Evolutionary conservation across 2,329 filamentous ascomycete genomes (phyloP).

Genomic region (Diaporthe amygdali): DNA sequence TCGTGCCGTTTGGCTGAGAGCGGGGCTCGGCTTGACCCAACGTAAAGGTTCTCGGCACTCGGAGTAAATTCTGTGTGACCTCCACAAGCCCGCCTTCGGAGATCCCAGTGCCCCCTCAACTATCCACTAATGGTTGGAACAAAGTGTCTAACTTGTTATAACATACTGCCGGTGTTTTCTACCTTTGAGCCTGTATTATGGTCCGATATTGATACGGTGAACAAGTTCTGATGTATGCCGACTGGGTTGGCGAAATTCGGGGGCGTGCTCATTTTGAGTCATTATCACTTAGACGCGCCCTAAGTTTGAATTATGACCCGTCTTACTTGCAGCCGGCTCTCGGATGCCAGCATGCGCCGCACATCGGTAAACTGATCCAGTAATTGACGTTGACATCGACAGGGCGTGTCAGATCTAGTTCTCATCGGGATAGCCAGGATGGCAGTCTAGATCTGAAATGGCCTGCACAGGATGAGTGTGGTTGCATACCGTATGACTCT

Average conservation of each 20-base stretch:
- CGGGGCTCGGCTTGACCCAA: neutral
- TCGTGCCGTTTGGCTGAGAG: neutral
- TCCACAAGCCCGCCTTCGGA: neutral
- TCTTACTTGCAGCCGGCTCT: neutral
- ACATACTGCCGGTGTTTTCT: too few species aligned
- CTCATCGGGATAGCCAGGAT: neutral
- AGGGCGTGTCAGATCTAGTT: neutral
- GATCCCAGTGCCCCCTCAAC: too few species aligned
- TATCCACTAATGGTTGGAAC: too few species aligned
- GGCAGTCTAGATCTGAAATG: neutral
- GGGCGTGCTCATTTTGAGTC: neutral
- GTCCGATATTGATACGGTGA: too few species aligned
- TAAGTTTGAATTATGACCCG: neutral
- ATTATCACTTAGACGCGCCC: neutral
- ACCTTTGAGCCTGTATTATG: too few species aligned
- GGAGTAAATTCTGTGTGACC: neutral
- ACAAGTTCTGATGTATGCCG: too few species aligned
- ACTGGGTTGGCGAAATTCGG: too few species aligned
- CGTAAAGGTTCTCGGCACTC: neutral
- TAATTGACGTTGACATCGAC: neutral
- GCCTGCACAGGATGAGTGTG: neutral
- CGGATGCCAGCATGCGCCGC: neutral
- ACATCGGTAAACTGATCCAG: neutral
- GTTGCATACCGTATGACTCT: neutral
- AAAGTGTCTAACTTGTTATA: too few species aligned